Evolutionary conservation across 2,329 filamentous ascomycete species (phyloP).

Genomic region (Exophiala phaeomuriformis): DNA sequence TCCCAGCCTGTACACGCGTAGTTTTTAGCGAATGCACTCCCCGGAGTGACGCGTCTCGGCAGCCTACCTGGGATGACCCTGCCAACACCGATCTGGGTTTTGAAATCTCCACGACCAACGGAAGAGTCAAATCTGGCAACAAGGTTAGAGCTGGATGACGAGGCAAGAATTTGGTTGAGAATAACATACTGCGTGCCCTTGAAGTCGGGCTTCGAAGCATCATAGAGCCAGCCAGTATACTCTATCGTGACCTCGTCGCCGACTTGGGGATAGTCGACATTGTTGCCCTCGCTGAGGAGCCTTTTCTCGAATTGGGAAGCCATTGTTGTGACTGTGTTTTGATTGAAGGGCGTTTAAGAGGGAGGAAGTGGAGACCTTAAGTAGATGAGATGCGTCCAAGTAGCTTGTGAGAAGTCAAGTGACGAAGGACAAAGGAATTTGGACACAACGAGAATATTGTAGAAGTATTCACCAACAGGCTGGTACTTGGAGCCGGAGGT

Average conservation of each 20-base stretch:
- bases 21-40: too few species aligned
- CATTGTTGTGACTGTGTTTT: conserved; percentile 38
- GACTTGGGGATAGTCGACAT: conserved; percentile 50
- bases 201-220: conserved; percentile 42
- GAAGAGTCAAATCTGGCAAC: conserved; percentile 77
- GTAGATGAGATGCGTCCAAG: background rate
- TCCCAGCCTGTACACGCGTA: conserved; percentile 61
- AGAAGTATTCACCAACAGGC: background rate
- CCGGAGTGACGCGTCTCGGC: too few species aligned
- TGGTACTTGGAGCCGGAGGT: background rate
- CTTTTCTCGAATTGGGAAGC: conserved; percentile 45
- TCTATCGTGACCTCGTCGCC: conserved; percentile 77
- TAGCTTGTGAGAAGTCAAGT: background rate
- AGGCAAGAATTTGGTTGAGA: background rate
- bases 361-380: background rate
- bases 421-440: background rate
- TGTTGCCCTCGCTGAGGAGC: conserved; percentile 54
- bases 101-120: conserved; percentile 66
- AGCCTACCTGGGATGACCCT: conserved; percentile 73
- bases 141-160: background rate
- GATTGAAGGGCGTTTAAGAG: background rate
- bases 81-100: conserved; percentile 70
- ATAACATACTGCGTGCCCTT: conserved; percentile 61
- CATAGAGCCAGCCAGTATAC: conserved; percentile 83
- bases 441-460: background rate